Evolutionary conservation across 202 grass and related monocot species (phyloP).

Genomic region (Bolboschoenoplectus hybrid): DNA sequence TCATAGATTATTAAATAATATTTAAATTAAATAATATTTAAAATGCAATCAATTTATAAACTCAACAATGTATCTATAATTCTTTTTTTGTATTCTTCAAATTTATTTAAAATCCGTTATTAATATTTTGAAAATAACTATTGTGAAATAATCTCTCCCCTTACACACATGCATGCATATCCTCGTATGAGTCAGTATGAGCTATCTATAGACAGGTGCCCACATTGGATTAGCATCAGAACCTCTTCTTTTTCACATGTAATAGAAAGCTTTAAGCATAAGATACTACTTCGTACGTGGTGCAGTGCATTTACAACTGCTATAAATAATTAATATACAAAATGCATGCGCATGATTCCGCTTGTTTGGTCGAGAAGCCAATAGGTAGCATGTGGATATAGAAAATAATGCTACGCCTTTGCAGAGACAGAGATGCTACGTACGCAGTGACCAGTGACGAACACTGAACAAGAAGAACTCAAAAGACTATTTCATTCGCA

Average conservation of each 20-base stretch:
- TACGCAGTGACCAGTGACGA: background rate
- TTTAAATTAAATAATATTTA: too few relatives aligned
- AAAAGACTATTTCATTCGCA: background rate
- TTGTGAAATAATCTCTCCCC: too few relatives aligned
- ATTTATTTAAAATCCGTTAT: too few relatives aligned
- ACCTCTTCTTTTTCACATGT: background rate
- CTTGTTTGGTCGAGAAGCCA: background rate
- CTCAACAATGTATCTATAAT: too few relatives aligned
- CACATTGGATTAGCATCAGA: background rate
- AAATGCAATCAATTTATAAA: too few relatives aligned
- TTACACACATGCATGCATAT: too few relatives aligned
- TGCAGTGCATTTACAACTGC: background rate
- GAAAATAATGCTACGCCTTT: background rate
- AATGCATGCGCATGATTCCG: slow-evolving; percentile 9
- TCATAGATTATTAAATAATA: too few relatives aligned
- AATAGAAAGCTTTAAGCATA: background rate
- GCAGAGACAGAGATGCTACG: background rate
- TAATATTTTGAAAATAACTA: too few relatives aligned
- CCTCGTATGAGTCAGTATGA: background rate
- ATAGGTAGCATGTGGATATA: background rate
- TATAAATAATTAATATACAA: background rate
- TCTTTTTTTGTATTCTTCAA: too few relatives aligned
- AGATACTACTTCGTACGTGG: background rate
- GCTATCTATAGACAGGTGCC: background rate
- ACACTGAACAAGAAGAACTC: background rate